Percentiles rank a stretch among this genome's conserved stretches.
Conservation (phyloP, 1,284 basidiomycete genomes). For the Cryptococcus neoformans region DNA sequence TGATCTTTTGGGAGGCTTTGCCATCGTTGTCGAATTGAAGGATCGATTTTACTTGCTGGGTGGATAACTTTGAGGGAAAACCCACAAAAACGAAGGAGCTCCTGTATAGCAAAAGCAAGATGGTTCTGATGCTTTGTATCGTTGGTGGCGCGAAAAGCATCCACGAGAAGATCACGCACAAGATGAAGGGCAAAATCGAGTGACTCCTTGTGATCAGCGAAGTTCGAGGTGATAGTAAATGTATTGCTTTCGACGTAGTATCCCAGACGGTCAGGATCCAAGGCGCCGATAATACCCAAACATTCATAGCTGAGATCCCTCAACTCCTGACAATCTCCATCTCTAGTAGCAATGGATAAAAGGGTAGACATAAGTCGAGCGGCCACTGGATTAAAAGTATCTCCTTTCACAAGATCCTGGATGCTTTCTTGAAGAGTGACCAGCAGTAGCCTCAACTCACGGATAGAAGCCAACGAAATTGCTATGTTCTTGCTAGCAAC, state of each 20-base stretch:
- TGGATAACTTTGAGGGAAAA: conserved; percentile 60
- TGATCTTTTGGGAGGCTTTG: conserved; percentile 71
- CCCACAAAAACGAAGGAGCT: conserved; percentile 81
- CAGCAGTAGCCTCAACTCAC: conserved; percentile 71
- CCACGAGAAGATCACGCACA: conserved; percentile 80
- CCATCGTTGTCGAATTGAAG: conserved; percentile 73
- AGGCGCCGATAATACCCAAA: conserved; percentile 88
- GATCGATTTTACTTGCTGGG: conserved; percentile 56
- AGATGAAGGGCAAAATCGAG: conserved; percentile 80
- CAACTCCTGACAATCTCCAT: conserved; percentile 64
- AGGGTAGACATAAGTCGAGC: conserved; percentile 68
- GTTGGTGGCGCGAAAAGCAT: conserved; percentile 89
- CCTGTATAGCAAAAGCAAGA: conserved; percentile 90
- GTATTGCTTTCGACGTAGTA: conserved; percentile 55
- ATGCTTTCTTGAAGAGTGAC: conserved; percentile 56
- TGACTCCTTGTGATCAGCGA: conserved; percentile 75
- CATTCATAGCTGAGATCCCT: conserved; percentile 79
- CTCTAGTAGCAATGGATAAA: conserved; percentile 68
- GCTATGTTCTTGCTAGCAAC: conserved; percentile 76
- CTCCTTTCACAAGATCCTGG: conserved; percentile 68
- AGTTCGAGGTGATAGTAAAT: conserved; percentile 78
- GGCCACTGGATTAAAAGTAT: conserved; percentile 77
- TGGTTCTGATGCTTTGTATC: conserved; percentile 89
- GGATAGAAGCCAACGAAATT: conserved; percentile 71
- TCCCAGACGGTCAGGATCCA: conserved; percentile 87